Base-by-base conservation (phyloP, 441 rosid genomes). In the Brassica balearica region DNA sequence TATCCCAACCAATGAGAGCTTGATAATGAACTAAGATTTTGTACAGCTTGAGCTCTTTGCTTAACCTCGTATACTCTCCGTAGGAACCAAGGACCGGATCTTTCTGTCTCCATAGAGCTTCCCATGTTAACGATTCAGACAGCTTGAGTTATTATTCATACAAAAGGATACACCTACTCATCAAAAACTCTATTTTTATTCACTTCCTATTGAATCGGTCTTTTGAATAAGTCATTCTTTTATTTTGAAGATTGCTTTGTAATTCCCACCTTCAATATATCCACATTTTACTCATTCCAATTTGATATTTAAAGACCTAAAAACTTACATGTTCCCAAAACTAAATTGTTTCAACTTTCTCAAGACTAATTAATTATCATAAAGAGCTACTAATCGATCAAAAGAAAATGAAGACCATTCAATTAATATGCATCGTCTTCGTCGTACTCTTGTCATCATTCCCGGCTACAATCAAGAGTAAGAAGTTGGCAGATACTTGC, bases 181-280 rank as follows among this genome's bases (percentile, higher is more conserved):
- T 55, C 22, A 55, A 1, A 17, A 55, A 55, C 60, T 55, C 22
- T 36, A 4, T 9, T 6, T 10, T 17, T 14, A 5, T 36, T 10
- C 1, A 36, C 15, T 19, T 58, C 62, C 62, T 58, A 58, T 58
- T 20, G 62, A 58, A 58, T 58, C 27, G 62, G 62, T 58, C 62
- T 20, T 58, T 8, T 58, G 62, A 58, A 20, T 27, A 58, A 58
- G 27, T 58, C 27, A 58, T 58, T 12, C 2, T 19, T 58, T 20
- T 19, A 20, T 58, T 58, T 58, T 20, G 29, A 58, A 19, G 27
- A 58, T 58, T 58, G n/a, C 29, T 9, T 17, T 17, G 61, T 56
- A 56, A 19, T 0, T 56, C 12, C 60, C 60, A 55, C 60, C 60
- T 56, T 58, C 62, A 20, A 8, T 58, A 20, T 58, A 19, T 58